Base-by-base conservation (phyloP, 2,329 filamentous ascomycete genomes). In the Colletotrichum liaoningense region DNA sequence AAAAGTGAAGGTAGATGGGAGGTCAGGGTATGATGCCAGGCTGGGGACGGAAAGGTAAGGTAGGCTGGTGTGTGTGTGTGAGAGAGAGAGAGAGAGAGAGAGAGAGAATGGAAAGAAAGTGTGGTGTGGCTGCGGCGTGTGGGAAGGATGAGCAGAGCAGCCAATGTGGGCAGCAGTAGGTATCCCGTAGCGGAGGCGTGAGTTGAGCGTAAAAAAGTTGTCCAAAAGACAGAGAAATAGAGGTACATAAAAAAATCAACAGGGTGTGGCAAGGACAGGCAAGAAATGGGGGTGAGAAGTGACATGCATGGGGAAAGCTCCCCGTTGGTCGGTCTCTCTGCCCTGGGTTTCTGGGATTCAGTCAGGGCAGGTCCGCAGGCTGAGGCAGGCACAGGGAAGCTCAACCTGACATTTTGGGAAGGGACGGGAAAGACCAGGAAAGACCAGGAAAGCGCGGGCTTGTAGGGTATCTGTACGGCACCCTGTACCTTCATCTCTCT, bases 21-120 rank as follows among this genome's bases (percentile, higher is more conserved):
- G 52, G 56, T 63, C 67, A 66, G 68, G 67, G 71, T 70, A 66
- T 62, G 62, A 73, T 65, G 71, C 57, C 56, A 66, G 71, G 38
- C 52, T 38, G 38, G n/a, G 56, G 56, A 42, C 58, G 35, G 58
- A 46, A 35, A 35, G 33, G 11, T 63, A 33, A 22, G 60, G 30
- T 33, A 35, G 62, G 54, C 42, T 58, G 68, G 62, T 62, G 65
- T 22, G 58, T 35, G 60, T 66, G 63, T 54, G 14, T n/a, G 30
- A 33, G 9, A 33, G 30, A 33, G 30, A 33, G 30, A 33, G 30
- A 33, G 2, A 8, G 60, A 24, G 30, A 33, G 30, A 33, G 2
- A 8, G 60, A 24, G 42, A n/a, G 60, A 22, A 26, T 22, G 60
- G 22, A 62, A 58, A 33, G 57, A 46, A 67, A 56, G 35, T 54